phyloP scores from a whole-genome alignment of 257 asterid genomes.

The Solanum tarijense region DNA sequence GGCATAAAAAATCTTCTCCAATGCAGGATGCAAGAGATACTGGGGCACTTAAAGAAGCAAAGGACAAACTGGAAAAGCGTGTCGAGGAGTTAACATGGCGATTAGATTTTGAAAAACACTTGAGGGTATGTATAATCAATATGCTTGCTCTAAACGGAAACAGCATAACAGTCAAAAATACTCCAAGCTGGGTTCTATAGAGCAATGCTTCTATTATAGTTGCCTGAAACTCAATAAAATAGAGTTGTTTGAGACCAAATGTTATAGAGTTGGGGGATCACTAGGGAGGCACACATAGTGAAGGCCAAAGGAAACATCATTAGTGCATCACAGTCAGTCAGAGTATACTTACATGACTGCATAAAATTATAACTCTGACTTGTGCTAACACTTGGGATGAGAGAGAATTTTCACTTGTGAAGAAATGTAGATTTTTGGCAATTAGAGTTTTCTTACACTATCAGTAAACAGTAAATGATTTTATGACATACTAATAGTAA shows the following conservation, averaged over 20 bases:
- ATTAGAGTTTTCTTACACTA: not conserved
- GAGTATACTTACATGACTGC: not conserved
- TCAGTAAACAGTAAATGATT: not conserved
- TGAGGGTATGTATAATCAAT: slow-evolving; percentile 39
- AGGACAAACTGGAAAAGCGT: slow-evolving; percentile 89
- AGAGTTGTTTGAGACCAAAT: not conserved
- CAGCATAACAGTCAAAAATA: not conserved
- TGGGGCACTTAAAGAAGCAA: slow-evolving; percentile 90
- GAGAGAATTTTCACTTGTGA: not conserved
- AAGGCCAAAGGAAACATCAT: not conserved
- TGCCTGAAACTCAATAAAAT: not conserved
- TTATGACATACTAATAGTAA: not conserved
- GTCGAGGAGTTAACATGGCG: slow-evolving; percentile 93
- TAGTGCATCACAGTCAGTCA: not conserved
- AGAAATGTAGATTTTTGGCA: not conserved
- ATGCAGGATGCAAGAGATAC: slow-evolving; percentile 92
- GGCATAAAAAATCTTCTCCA: slow-evolving; percentile 6
- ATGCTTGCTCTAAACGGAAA: not conserved
- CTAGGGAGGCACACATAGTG: not conserved
- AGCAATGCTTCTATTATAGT: not conserved
- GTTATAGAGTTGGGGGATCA: not conserved
- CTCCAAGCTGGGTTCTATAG: not conserved
- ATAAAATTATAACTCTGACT: not conserved
- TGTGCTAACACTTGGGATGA: not conserved
- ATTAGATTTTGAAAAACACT: slow-evolving; percentile 79